phyloP scores from a whole-genome alignment of 192 early-diverging fungal species.

The Lunasporangiospora selenospora region DNA sequence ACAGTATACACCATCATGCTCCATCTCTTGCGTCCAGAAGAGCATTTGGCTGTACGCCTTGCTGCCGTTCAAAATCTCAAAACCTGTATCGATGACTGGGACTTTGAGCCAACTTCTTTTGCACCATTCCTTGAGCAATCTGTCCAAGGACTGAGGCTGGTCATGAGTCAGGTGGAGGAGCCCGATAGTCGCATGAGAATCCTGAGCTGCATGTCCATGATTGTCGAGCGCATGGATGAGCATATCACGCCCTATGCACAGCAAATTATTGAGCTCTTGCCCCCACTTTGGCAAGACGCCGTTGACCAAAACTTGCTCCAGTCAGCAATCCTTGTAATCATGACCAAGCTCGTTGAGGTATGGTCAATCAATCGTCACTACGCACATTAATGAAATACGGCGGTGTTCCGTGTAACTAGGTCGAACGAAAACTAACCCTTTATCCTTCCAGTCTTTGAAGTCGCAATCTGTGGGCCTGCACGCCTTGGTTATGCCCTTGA shows the following conservation, averaged over 20 bases:
- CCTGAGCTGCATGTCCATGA: slow-evolving; percentile 72
- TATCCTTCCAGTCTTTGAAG: slow-evolving; percentile 61
- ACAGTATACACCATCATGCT: slow-evolving; percentile 78
- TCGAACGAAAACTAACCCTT: not conserved
- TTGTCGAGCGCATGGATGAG: slow-evolving; percentile 81
- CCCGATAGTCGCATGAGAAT: slow-evolving; percentile 80
- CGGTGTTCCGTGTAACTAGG: not conserved
- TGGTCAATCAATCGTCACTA: slow-evolving; percentile 3
- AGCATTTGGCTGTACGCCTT: slow-evolving; percentile 84
- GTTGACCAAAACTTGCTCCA: slow-evolving; percentile 82
- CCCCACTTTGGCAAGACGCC: slow-evolving; percentile 81
- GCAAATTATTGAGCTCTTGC: slow-evolving; percentile 75
- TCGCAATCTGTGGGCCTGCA: slow-evolving; percentile 76
- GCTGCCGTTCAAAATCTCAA: slow-evolving; percentile 72
- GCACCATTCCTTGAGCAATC: slow-evolving; percentile 67
- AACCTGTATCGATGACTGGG: slow-evolving; percentile 85
- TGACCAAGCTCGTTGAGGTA: slow-evolving; percentile 78
- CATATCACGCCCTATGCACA: slow-evolving; percentile 78
- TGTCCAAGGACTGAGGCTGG: slow-evolving; percentile 59
- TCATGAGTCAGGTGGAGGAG: slow-evolving; percentile 73
- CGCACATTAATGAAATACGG: not conserved
- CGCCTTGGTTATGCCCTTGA: slow-evolving; percentile 74
- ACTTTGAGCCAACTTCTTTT: slow-evolving; percentile 78
- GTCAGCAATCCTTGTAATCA: slow-evolving; percentile 75
- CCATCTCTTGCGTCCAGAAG: slow-evolving; percentile 66